Evolutionary conservation across 2,329 filamentous ascomycete species (phyloP).

Genomic region (Drechslera avenae): DNA sequence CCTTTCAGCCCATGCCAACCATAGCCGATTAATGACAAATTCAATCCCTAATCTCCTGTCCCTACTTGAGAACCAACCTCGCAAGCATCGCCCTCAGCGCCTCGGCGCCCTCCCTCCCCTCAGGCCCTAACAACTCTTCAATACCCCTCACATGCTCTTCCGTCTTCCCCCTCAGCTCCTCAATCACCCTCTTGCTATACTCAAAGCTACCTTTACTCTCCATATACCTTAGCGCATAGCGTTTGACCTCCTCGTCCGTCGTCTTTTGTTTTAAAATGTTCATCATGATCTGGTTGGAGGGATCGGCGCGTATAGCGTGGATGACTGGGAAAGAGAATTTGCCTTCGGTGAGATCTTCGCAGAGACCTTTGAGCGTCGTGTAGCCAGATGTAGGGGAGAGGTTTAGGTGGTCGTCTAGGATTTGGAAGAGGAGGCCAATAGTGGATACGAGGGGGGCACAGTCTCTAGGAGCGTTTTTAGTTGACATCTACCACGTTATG

Average conservation of each 20-base stretch:
- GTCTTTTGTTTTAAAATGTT: slow-evolving; percentile 94
- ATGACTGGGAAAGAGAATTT: slow-evolving; percentile 98
- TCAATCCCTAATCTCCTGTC: background rate
- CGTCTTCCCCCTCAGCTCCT: slow-evolving; percentile 52
- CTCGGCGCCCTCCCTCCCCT: slow-evolving; percentile 46
- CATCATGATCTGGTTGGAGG: slow-evolving; percentile 76
- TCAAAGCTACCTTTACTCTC: slow-evolving; percentile 86
- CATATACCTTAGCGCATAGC: slow-evolving; percentile 91
- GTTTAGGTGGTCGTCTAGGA: slow-evolving; percentile 93
- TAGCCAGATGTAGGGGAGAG: slow-evolving; percentile 65
- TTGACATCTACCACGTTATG: too few species aligned
- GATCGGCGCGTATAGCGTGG: slow-evolving; percentile 83
- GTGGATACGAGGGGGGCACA: slow-evolving; percentile 85
- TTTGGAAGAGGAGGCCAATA: slow-evolving; percentile 86
- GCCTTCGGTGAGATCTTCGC: slow-evolving; percentile 93
- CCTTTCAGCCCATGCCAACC: too few species aligned
- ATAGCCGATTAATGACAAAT: background rate
- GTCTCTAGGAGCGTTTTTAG: slow-evolving; percentile 55
- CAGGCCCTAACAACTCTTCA: slow-evolving; percentile 46
- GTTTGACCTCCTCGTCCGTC: slow-evolving; percentile 82
- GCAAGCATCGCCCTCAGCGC: slow-evolving; percentile 50
- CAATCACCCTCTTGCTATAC: slow-evolving; percentile 71
- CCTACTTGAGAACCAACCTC: slow-evolving; percentile 42
- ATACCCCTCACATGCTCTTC: slow-evolving; percentile 51
- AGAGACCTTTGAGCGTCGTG: slow-evolving; percentile 87